These are phyloP conservation scores for Saussurea involucrata DNA, from an alignment of 129 eudicot genomes.

Conservation along the genomic window DNA sequence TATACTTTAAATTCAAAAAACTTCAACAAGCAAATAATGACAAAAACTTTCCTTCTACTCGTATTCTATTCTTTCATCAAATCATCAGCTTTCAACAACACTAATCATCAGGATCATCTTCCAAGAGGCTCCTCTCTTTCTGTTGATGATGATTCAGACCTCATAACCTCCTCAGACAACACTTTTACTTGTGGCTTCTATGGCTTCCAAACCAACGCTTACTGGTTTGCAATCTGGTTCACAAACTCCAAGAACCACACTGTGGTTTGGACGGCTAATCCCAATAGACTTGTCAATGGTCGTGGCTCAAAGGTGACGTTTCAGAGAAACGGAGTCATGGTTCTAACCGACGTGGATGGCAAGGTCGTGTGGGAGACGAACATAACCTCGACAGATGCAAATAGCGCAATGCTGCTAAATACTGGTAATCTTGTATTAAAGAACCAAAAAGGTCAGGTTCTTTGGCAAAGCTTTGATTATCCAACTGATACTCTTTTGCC, in stretches of 20 bases:
- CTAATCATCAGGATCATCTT: neutral
- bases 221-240: constrained; percentile 55
- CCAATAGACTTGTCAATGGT: constrained; percentile 48
- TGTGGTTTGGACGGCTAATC: constrained; percentile 52
- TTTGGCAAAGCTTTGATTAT: constrained; percentile 56
- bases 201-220: constrained; percentile 32
- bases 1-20: neutral
- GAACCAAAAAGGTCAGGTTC: constrained; percentile 16
- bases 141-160: constrained; percentile 19
- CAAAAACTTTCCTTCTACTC: neutral
- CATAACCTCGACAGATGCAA: constrained; percentile 25
- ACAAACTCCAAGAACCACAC: constrained; percentile 40
- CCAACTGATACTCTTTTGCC: constrained; percentile 55
- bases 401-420: constrained; percentile 39
- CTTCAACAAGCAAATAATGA: neutral
- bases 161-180: constrained; percentile 33
- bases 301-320: constrained; percentile 37
- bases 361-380: constrained; percentile 39
- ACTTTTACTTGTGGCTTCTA: constrained; percentile 48
- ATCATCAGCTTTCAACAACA: neutral
- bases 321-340: constrained; percentile 35
- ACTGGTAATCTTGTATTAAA: constrained; percentile 42
- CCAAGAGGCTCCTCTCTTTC: constrained; percentile 30
- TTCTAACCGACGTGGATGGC: constrained; percentile 39
- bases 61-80: neutral